Base-by-base conservation (phyloP, 2,329 filamentous ascomycete species). In the Talaromyces atroroseus region DNA sequence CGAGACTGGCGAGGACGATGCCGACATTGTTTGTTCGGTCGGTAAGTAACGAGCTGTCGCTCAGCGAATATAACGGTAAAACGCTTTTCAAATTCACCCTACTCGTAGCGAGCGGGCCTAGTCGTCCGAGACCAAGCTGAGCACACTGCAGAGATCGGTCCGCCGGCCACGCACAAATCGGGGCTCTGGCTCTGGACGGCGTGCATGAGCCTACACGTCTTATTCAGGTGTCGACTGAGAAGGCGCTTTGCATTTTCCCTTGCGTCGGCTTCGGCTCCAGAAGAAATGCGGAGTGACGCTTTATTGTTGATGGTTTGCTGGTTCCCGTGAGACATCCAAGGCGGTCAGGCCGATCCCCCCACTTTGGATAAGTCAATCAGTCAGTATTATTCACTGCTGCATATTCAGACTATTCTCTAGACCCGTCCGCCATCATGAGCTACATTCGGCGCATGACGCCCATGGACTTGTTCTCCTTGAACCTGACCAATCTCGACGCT, bases 401-500 rank as follows among this genome's bases (percentile, higher is more conserved):
- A n/a, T n/a, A n/a, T n/a, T n/a, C n/a, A n/a, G n/a, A n/a, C 32
- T 34, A 14, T 14, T 34, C 12, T 3, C 12, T 34, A 3, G 10
- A 34, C 32, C 32, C 3, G 32, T 34, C 32, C 32, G n/a, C 49
- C 64, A 71, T 59, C 46, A 95, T 95, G 90, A 87, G 88, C 55
- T 89, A 88, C 54, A 89, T 97, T 68, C 87, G 92, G 52, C 85
- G 89, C 64, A 96, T 97, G 78, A 83, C 83, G 59, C 87, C 90
- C 2, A 81, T 83, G 63, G 94, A 99, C 72, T 81, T 97, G 60
- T 85, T 96, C 74, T 87, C 86, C 63, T 87, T 97, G 74, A 95
- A 95, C 64, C 86, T 91, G 62, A 96, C 92, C 75, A 99, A 99
- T 70, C 86, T 99, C 60, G 94, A 99, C 70, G 90, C 90, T 42